phyloP scores from a whole-genome alignment of 2,329 filamentous ascomycete genomes.

The Pestalotiopsis sp. region DNA sequence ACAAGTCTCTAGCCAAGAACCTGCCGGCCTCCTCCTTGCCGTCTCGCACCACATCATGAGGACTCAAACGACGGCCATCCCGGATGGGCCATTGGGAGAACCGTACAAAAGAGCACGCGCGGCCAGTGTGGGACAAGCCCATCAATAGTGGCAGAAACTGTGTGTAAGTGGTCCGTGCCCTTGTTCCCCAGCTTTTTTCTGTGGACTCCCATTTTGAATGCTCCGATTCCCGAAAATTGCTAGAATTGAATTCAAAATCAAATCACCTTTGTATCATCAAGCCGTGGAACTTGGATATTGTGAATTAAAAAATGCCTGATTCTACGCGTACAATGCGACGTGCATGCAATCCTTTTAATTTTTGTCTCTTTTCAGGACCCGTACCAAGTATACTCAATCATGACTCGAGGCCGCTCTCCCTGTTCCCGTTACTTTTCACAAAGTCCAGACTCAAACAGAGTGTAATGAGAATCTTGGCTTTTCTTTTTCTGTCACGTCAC shows the following conservation, averaged over 20 bases:
- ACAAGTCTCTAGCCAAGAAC: not conserved
- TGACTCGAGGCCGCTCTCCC: too few species aligned
- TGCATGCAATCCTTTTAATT: too few species aligned
- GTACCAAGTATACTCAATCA: too few species aligned
- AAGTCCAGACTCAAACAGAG: too few species aligned
- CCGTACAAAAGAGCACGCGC: not conserved
- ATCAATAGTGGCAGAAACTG: not conserved
- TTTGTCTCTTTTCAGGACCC: too few species aligned
- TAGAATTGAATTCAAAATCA: not conserved
- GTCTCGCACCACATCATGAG: not conserved
- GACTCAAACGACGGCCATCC: not conserved
- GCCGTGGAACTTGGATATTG: too few species aligned
- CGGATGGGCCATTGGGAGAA: not conserved
- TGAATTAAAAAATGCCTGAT: too few species aligned
- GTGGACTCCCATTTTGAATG: not conserved
- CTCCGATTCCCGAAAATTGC: not conserved
- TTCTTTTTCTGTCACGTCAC: too few species aligned
- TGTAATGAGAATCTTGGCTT: too few species aligned
- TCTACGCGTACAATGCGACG: too few species aligned
- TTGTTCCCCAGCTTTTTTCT: not conserved
- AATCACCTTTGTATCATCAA: too few species aligned
- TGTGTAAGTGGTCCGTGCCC: not conserved
- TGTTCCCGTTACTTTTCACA: too few species aligned
- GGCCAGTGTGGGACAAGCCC: not conserved
- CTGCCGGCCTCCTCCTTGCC: not conserved